These are phyloP conservation scores for Colletotrichum tropicicola DNA, from an alignment of 2,329 filamentous ascomycete species.

Conservation along the genomic window DNA sequence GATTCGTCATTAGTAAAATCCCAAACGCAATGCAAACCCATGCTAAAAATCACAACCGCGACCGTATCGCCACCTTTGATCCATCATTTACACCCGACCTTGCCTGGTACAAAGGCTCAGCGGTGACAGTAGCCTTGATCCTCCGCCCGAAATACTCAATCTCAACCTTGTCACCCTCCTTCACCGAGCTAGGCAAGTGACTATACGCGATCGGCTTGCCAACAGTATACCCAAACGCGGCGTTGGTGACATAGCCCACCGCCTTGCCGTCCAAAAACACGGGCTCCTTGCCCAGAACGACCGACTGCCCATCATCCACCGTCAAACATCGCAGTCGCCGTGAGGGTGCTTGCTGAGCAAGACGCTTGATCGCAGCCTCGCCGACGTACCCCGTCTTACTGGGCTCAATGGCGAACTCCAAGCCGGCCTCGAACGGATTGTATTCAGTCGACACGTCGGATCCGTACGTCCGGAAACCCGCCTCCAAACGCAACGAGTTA, in stretches of 20 bases:
- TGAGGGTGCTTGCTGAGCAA: conserved; percentile 41
- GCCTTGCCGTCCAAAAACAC: conserved; percentile 58
- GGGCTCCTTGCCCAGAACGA: conserved; percentile 70
- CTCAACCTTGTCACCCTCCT: conserved; percentile 60
- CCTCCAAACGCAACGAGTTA: conserved; percentile 66
- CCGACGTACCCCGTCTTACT: conserved; percentile 61
- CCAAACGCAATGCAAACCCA: not conserved
- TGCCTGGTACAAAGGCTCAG: conserved; percentile 55
- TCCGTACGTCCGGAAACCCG: conserved; percentile 66
- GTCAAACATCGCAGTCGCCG: conserved; percentile 58
- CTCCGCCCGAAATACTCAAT: conserved; percentile 69
- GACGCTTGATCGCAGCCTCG: conserved; percentile 54
- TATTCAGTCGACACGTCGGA: conserved; percentile 69
- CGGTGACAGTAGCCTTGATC: conserved; percentile 61
- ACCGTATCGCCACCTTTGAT: not conserved
- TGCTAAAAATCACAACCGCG: conserved; percentile 1
- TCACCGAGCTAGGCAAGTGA: conserved; percentile 58
- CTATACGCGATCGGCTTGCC: conserved; percentile 68
- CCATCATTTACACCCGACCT: not conserved
- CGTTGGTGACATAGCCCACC: conserved; percentile 67
- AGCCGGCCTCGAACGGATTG: conserved; percentile 66
- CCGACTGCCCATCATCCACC: conserved; percentile 63
- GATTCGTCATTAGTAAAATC: not conserved
- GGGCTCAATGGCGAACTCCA: conserved; percentile 58
- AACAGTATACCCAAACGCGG: conserved; percentile 68